Evolutionary conservation across 345 rosid genomes (phyloP).

Genomic region (Gossypium bickii): DNA sequence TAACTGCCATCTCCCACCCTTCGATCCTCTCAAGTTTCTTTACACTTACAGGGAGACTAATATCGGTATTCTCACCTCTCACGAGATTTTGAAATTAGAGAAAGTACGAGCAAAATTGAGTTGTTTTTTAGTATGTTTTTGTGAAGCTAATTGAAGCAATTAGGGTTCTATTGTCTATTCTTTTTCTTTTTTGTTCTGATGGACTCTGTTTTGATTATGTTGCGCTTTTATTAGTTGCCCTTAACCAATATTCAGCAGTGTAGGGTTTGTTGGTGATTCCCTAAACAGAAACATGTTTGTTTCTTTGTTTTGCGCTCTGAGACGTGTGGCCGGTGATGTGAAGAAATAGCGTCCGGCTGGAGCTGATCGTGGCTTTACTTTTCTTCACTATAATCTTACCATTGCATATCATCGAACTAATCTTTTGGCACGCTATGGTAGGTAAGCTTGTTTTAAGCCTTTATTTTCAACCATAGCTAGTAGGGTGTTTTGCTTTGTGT

Average conservation of each 20-base stretch:
- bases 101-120: background rate
- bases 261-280: constrained; percentile 93
- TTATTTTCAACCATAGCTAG: background rate
- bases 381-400: constrained; percentile 71
- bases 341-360: constrained; percentile 92
- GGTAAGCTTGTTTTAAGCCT: constrained; percentile 53
- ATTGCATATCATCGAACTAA: constrained; percentile 90
- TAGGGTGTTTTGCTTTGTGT: background rate
- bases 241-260: constrained; percentile 39
- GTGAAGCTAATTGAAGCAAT: constrained; percentile 1
- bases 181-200: background rate
- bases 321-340: constrained; percentile 45
- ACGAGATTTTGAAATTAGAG: background rate
- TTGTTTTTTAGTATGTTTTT: background rate
- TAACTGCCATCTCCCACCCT: constrained; percentile 50
- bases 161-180: background rate
- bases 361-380: constrained; percentile 88
- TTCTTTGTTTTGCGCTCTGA: constrained; percentile 73
- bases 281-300: constrained; percentile 94
- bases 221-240: constrained; percentile 20
- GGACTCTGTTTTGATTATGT: background rate
- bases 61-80: constrained; percentile 49
- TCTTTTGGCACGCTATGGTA: constrained; percentile 83
- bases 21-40: constrained; percentile 60
- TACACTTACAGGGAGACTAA: constrained; percentile 45